phyloP scores from a whole-genome alignment of 208 protist species.

The Acanthamoeba sp. region DNA sequence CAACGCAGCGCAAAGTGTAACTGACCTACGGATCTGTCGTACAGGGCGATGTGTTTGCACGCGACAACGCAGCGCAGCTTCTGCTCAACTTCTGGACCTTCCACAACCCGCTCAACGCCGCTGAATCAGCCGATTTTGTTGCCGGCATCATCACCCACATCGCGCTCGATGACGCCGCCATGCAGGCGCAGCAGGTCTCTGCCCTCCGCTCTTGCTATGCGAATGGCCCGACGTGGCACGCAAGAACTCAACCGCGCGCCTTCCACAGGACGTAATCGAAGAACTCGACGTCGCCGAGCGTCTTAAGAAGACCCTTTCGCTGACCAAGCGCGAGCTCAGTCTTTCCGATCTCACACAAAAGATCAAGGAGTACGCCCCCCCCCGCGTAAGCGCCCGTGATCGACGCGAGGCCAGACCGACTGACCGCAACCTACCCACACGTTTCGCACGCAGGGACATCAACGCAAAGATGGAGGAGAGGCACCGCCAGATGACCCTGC shows the following conservation, averaged over 20 bases:
- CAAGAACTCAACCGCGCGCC: background rate
- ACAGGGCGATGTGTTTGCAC: conserved; percentile 51
- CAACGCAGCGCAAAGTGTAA: too few relatives aligned
- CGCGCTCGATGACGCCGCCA: conserved; percentile 45
- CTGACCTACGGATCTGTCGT: background rate
- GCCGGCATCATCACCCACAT: conserved; percentile 71
- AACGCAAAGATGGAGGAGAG: conserved; percentile 51
- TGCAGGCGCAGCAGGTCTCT: conserved; percentile 54
- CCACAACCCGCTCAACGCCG: conserved; percentile 54
- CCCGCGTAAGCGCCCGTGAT: too few relatives aligned
- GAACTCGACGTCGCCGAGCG: conserved; percentile 39
- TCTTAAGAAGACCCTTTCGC: conserved; percentile 9
- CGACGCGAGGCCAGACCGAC: too few relatives aligned
- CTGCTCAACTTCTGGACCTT: conserved; percentile 68
- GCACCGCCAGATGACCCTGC: conserved; percentile 29
- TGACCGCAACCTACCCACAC: background rate
- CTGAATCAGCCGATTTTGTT: conserved; percentile 52
- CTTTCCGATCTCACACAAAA: conserved; percentile 40
- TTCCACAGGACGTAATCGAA: conserved; percentile 32
- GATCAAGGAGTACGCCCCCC: conserved; percentile 67
- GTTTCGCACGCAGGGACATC: conserved; percentile 13
- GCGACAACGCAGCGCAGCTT: conserved; percentile 54
- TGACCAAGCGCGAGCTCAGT: conserved; percentile 63
- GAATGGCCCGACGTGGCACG: too few relatives aligned
- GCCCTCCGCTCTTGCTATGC: background rate